These are phyloP conservation scores for Fusarium coicis DNA, from an alignment of 2,329 filamentous ascomycete species.

Conservation along the genomic window DNA sequence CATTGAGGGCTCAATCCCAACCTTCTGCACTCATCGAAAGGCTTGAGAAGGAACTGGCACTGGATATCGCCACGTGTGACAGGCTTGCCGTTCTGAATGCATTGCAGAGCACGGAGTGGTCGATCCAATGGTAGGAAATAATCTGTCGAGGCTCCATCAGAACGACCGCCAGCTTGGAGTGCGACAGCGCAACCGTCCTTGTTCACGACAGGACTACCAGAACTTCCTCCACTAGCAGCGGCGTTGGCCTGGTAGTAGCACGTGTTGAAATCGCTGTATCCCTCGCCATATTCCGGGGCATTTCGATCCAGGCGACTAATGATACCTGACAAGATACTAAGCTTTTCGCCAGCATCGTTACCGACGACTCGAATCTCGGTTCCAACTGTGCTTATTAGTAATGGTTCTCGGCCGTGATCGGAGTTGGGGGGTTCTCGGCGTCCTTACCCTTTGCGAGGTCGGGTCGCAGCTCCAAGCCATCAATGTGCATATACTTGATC, in stretches of 20 bases:
- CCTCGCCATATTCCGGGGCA: slow-evolving; percentile 96
- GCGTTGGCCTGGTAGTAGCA: slow-evolving; percentile 98
- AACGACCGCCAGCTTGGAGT: slow-evolving; percentile 91
- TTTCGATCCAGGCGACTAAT: slow-evolving; percentile 97
- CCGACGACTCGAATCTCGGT: slow-evolving; percentile 96
- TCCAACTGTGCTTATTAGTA: slow-evolving; percentile 68
- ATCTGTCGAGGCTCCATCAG: slow-evolving; percentile 95
- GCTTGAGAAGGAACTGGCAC: slow-evolving; percentile 95
- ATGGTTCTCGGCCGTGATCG: not conserved
- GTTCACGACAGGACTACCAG: slow-evolving; percentile 97
- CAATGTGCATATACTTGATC: slow-evolving; percentile 96
- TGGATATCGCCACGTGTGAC: slow-evolving; percentile 97
- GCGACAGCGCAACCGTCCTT: slow-evolving; percentile 93
- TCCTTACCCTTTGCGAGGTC: slow-evolving; percentile 77
- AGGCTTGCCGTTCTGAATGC: slow-evolving; percentile 78
- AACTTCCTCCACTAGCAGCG: slow-evolving; percentile 95
- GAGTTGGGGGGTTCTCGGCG: not conserved
- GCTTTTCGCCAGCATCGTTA: slow-evolving; percentile 98
- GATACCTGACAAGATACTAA: slow-evolving; percentile 96
- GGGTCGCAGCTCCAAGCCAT: slow-evolving; percentile 81
- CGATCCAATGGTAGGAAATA: slow-evolving; percentile 96
- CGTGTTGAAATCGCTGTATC: slow-evolving; percentile 96
- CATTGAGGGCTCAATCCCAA: slow-evolving; percentile 85
- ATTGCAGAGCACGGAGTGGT: slow-evolving; percentile 85
- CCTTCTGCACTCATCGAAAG: slow-evolving; percentile 95